A percentile compares a stretch with the other conserved stretches of the same genome.
Evolutionary conservation across 352 stramenopile genomes (phyloP).

Genomic region (Albugo candida): DNA sequence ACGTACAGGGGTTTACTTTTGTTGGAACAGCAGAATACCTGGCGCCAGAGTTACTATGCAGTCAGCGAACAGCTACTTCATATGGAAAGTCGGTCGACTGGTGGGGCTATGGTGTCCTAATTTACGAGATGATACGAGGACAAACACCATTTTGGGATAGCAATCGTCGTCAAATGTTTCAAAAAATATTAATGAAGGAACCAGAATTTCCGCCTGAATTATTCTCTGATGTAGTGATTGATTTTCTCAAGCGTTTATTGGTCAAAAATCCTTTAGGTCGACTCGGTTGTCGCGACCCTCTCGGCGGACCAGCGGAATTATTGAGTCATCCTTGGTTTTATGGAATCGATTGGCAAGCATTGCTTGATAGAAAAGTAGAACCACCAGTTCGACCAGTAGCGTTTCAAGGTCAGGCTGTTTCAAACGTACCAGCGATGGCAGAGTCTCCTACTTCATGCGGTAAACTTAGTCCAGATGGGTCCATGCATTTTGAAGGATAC

Average conservation of each 20-base stretch:
- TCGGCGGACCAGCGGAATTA: slow-evolving; percentile 39
- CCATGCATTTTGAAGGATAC: slow-evolving; percentile 78
- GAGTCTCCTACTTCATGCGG: slow-evolving; percentile 27
- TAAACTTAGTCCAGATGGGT: slow-evolving; percentile 19
- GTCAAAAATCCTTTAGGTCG: slow-evolving; percentile 52
- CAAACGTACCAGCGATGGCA: slow-evolving; percentile 66
- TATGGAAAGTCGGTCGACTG: slow-evolving; percentile 79
- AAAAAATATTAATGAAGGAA: slow-evolving; percentile 66
- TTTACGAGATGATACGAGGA: slow-evolving; percentile 79
- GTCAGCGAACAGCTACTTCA: slow-evolving; percentile 35
- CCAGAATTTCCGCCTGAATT: slow-evolving; percentile 28
- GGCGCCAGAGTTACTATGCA: slow-evolving; percentile 58
- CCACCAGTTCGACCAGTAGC: slow-evolving; percentile 49
- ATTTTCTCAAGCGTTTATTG: slow-evolving; percentile 48
- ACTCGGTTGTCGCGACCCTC: slow-evolving; percentile 31
- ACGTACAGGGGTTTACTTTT: slow-evolving; percentile 69
- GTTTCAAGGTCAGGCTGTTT: slow-evolving; percentile 27
- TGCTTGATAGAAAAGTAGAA: slow-evolving; percentile 38
- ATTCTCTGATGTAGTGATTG: slow-evolving; percentile 42
- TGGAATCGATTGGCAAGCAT: slow-evolving; percentile 54
- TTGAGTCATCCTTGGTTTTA: slow-evolving; percentile 69
- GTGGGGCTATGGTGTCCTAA: slow-evolving; percentile 71
- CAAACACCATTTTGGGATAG: slow-evolving; percentile 73
- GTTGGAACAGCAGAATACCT: slow-evolving; percentile 72
- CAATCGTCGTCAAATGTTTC: slow-evolving; percentile 71